A percentile compares a stretch with the other conserved stretches of the same genome.
phyloP scores from a whole-genome alignment of 2,329 filamentous ascomycete species.

The Aspergillus chevalieri region DNA sequence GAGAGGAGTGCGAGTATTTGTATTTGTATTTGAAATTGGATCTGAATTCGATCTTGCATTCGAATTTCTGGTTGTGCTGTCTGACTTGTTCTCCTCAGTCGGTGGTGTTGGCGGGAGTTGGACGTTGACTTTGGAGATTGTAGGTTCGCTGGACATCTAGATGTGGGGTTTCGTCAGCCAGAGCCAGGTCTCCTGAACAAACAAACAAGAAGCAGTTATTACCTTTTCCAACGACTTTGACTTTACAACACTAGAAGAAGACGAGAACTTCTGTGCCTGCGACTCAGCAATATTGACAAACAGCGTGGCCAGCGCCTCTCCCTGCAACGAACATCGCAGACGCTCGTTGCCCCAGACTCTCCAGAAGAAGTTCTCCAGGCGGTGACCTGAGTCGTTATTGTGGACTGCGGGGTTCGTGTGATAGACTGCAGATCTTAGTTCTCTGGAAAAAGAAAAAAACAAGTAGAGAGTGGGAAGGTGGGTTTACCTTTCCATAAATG shows the following conservation, averaged over 20 bases:
- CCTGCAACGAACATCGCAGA: conserved; percentile 32
- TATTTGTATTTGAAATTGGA: not conserved
- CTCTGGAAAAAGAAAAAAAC: conserved; percentile 6
- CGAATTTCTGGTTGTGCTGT: not conserved
- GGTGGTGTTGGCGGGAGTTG: not conserved
- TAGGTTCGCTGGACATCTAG: too few species aligned
- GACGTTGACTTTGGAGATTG: too few species aligned
- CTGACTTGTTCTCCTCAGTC: not conserved
- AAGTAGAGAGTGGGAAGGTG: not conserved
- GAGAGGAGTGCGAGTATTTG: conserved; percentile 17
- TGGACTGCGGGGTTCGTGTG: conserved; percentile 40
- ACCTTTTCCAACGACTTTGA: not conserved
- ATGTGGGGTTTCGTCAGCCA: too few species aligned
- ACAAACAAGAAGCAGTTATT: not conserved
- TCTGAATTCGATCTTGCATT: not conserved
- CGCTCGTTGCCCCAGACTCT: conserved; percentile 43
- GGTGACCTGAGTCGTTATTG: conserved; percentile 33
- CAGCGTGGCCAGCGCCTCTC: conserved; percentile 36
- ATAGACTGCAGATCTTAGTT: conserved; percentile 33
- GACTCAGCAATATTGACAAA: conserved; percentile 41
- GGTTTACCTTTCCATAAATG: conserved; percentile 45
- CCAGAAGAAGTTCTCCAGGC: conserved; percentile 51
- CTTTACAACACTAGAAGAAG: not conserved
- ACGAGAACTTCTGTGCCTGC: conserved; percentile 9
- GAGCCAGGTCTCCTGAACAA: not conserved